Percentiles rank a stretch among this genome's conserved stretches.
These are phyloP conservation scores for Saturnispora dispora DNA, from an alignment of 805 yeast genomes.

Conservation along the genomic window DNA sequence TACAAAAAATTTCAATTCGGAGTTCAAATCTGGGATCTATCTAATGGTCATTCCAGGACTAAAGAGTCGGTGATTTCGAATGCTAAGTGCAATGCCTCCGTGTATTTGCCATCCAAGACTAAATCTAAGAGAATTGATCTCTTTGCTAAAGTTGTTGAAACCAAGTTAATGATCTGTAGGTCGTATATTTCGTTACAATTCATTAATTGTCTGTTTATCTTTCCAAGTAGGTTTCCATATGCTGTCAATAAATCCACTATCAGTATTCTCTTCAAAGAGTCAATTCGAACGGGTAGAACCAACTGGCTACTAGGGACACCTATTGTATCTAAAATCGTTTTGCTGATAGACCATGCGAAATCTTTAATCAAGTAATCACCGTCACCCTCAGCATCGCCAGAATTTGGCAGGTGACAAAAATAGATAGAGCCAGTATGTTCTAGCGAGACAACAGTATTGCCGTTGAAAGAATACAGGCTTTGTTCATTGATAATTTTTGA, in stretches of 20 bases:
- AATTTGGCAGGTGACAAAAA: conserved; percentile 17
- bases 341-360: conserved; percentile 21
- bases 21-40: background rate
- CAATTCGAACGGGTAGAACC: conserved; percentile 18
- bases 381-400: background rate
- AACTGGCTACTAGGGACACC: conserved; percentile 18
- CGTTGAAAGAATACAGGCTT: conserved; percentile 13
- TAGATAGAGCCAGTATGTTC: conserved; percentile 22
- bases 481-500: conserved; percentile 13
- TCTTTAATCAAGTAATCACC: conserved; percentile 11
- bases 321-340: conserved; percentile 14
- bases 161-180: background rate
- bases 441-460: conserved; percentile 17
- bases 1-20: background rate
- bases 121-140: conserved; percentile 13
- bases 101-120: background rate
- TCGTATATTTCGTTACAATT: background rate
- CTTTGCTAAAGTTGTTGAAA: conserved; percentile 9
- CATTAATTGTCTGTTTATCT: background rate
- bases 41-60: background rate
- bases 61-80: conserved; percentile 9
- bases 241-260: conserved; percentile 9
- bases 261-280: conserved; percentile 16
- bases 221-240: background rate
- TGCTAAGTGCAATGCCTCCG: conserved; percentile 1